Percentiles rank a stretch among this genome's conserved stretches.
Evolutionary conservation across 1,139 yeast species (phyloP).

Genomic region (Blastobotrys indianensis): DNA sequence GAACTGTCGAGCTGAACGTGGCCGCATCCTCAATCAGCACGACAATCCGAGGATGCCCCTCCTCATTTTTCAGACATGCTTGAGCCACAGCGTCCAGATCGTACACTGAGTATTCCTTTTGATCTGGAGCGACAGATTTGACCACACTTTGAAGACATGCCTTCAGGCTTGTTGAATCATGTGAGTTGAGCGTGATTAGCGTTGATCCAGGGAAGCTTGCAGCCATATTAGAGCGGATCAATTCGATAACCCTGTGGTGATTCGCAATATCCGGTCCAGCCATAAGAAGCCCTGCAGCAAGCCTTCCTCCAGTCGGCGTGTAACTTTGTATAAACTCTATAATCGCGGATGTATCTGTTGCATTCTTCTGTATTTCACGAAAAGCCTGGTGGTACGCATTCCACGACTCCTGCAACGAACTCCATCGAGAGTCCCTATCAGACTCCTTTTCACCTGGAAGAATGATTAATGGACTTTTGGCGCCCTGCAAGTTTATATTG

Average conservation of each 20-base stretch:
- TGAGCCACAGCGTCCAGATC: conserved; percentile 45
- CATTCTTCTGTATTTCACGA: too few species aligned
- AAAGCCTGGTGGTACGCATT: conserved; percentile 20
- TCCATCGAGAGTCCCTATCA: conserved; percentile 34
- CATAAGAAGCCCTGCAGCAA: conserved; percentile 29
- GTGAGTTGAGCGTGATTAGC: conserved; percentile 29
- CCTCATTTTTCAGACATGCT: conserved; percentile 28
- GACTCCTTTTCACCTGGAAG: conserved; percentile 38
- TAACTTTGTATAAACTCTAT: too few species aligned
- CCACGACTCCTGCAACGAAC: conserved; percentile 32
- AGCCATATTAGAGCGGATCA: conserved; percentile 21
- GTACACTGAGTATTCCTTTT: conserved; percentile 39
- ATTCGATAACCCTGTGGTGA: conserved; percentile 29
- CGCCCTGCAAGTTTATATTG: conserved; percentile 5
- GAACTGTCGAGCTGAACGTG: conserved; percentile 46
- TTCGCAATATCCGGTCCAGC: conserved; percentile 36
- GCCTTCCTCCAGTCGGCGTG: conserved; percentile 10
- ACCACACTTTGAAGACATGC: conserved; percentile 37
- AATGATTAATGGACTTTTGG: conserved; percentile 34
- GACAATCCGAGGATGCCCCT: conserved; percentile 33
- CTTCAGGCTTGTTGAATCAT: conserved; percentile 34
- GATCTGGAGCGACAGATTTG: conserved; percentile 22
- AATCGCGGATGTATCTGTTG: too few species aligned
- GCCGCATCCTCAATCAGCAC: conserved; percentile 62
- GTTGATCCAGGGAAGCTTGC: conserved; percentile 14